phyloP scores from a whole-genome alignment of 257 asterid species.

The Gentiana dahurica region DNA sequence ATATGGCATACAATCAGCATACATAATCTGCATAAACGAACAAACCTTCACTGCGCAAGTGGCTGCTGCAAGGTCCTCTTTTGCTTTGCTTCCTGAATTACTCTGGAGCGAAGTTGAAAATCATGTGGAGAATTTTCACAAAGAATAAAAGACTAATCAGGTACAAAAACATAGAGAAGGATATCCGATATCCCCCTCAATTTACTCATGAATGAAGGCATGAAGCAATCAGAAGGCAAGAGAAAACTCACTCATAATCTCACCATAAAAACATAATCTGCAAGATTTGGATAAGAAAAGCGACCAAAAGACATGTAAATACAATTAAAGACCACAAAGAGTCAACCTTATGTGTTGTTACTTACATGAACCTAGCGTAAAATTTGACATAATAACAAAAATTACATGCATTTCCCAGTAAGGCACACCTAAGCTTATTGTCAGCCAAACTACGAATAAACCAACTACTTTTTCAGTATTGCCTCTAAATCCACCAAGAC shows the following conservation, averaged over 20 bases:
- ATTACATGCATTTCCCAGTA: no score
- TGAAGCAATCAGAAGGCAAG: neutral
- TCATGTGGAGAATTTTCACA: slow-evolving; percentile 9
- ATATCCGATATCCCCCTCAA: neutral
- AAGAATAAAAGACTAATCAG: neutral
- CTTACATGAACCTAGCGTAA: no score
- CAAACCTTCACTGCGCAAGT: slow-evolving; percentile 88
- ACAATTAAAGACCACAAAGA: no score
- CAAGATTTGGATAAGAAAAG: no score
- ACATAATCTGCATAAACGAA: neutral
- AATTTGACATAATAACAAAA: no score
- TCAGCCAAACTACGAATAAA: no score
- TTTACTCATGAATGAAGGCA: neutral
- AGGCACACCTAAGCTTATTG: no score
- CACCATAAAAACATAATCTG: neutral
- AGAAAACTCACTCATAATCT: neutral
- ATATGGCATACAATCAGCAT: neutral
- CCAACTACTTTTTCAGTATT: no score
- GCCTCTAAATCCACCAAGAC: no score
- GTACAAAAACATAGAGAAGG: neutral
- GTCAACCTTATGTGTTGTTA: no score
- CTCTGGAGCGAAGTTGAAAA: slow-evolving; percentile 41
- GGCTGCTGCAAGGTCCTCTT: slow-evolving; percentile 98
- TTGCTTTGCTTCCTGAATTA: slow-evolving; percentile 93
- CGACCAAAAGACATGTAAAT: no score